These are phyloP conservation scores for Rhodosporidiobolus sp. DNA, from an alignment of 768 basidiomycete genomes.

Conservation along the genomic window DNA sequence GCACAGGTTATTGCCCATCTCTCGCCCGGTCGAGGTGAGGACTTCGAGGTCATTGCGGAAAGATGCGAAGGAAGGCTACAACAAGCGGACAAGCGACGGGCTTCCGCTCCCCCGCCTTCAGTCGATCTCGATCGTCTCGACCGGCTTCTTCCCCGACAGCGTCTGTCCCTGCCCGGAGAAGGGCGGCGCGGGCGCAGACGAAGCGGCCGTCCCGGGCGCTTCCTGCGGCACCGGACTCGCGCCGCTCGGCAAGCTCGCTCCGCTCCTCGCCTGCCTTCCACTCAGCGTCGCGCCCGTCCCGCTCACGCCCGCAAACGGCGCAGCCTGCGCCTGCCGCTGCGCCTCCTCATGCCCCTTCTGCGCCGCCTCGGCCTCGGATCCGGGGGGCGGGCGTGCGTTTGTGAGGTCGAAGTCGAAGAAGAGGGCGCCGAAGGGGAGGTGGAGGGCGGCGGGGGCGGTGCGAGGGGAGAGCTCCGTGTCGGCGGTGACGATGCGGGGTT, in stretches of 20 bases:
- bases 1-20: too few species aligned
- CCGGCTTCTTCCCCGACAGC: conserved; percentile 34
- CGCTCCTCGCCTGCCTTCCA: conserved; percentile 37
- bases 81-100: too few species aligned
- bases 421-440: conserved; percentile 85
- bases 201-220: neutral
- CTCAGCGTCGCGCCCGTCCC: conserved; percentile 35
- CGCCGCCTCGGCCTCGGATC: conserved; percentile 42
- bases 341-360: conserved; percentile 34
- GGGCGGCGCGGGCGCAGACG: conserved; percentile 12
- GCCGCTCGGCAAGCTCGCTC: conserved; percentile 46
- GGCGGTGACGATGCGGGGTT: conserved; percentile 78
- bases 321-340: conserved; percentile 11
- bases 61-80: too few species aligned
- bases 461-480: conserved; percentile 67
- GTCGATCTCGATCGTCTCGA: conserved; percentile 44
- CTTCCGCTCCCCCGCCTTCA: too few species aligned
- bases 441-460: conserved; percentile 83
- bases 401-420: conserved; percentile 93
- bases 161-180: conserved; percentile 35
- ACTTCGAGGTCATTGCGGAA: too few species aligned
- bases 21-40: too few species aligned
- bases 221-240: conserved; percentile 37
- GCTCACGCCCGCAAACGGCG: conserved; percentile 53
- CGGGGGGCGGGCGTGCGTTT: conserved; percentile 50